phyloP scores from a whole-genome alignment of 2,329 filamentous ascomycete species.

The Ophiostoma himal-ulmi region DNA sequence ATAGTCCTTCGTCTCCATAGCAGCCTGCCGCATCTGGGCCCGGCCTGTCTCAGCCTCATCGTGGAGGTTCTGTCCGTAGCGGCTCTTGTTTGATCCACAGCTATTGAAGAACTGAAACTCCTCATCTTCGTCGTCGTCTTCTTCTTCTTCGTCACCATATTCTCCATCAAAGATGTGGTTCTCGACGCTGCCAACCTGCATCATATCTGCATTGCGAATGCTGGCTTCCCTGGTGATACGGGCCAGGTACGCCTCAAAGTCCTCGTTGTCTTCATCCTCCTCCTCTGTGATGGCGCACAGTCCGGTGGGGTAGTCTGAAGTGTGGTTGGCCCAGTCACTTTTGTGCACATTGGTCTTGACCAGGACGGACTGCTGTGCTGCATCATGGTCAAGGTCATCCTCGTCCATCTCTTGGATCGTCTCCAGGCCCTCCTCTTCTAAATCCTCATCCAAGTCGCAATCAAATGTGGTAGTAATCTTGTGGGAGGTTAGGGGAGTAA shows the following conservation, averaged over 20 bases:
- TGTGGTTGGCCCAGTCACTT: background rate
- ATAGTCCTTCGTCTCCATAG: background rate
- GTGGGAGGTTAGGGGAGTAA: background rate
- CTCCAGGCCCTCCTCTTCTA: background rate
- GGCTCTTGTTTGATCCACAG: background rate
- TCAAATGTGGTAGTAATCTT: background rate
- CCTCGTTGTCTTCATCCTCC: conserved; percentile 1
- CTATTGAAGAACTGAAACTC: background rate
- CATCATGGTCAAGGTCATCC: background rate
- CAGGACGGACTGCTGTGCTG: background rate
- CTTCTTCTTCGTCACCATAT: background rate
- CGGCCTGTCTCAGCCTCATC: background rate
- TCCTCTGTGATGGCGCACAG: background rate
- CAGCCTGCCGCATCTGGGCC: background rate
- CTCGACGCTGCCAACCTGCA: background rate
- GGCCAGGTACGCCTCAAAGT: background rate
- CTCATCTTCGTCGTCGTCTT: background rate
- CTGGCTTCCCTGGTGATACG: background rate
- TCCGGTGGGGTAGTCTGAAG: background rate
- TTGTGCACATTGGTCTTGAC: background rate
- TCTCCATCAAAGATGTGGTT: background rate
- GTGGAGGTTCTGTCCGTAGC: background rate
- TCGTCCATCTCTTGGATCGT: background rate
- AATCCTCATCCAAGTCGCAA: background rate
- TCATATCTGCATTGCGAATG: background rate